A percentile compares a stretch with the other conserved stretches of the same genome.
phyloP scores from a whole-genome alignment of 352 stramenopile genomes.

The Globisporangium paddicum region DNA sequence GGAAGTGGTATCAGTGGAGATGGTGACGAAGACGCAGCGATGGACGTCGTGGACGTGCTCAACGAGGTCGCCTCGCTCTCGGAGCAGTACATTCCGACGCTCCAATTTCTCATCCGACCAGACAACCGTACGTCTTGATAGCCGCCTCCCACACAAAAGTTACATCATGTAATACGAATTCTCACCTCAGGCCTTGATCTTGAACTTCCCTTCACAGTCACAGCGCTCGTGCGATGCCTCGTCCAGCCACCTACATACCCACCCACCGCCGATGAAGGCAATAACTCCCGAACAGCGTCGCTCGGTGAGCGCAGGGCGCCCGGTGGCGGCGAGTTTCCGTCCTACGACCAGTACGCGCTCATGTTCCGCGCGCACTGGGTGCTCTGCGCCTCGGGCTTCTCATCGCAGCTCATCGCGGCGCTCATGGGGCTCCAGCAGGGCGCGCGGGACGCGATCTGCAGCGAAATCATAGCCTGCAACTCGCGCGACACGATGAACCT shows the following conservation, averaged over 20 bases:
- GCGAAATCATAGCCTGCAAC: slow-evolving; percentile 34
- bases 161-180: too few relatives aligned
- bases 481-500: slow-evolving; percentile 61
- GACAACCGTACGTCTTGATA: slow-evolving; percentile 41
- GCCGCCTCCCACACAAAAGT: not conserved
- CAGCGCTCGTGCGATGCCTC: slow-evolving; percentile 39
- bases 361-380: slow-evolving; percentile 65
- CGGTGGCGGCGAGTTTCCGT: slow-evolving; percentile 29
- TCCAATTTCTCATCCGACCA: slow-evolving; percentile 56
- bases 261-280: not conserved
- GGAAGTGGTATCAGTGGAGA: not conserved
- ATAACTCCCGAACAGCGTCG: slow-evolving; percentile 9
- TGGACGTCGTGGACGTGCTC: slow-evolving; percentile 47
- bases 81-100: slow-evolving; percentile 51
- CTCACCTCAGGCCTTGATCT: not conserved
- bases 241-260: slow-evolving; percentile 25
- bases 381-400: slow-evolving; percentile 52
- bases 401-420: slow-evolving; percentile 56
- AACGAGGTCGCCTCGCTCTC: slow-evolving; percentile 41
- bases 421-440: slow-evolving; percentile 37
- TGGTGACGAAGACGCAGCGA: slow-evolving; percentile 8
- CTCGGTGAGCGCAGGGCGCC: slow-evolving; percentile 6
- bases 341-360: slow-evolving; percentile 54
- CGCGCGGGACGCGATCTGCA: slow-evolving; percentile 21
- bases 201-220: slow-evolving; percentile 19